A percentile compares a stretch with the other conserved stretches of the same genome.
Evolutionary conservation across 2,329 filamentous ascomycete genomes (phyloP).

Genomic region (Ceratocystiopsis minuta): DNA sequence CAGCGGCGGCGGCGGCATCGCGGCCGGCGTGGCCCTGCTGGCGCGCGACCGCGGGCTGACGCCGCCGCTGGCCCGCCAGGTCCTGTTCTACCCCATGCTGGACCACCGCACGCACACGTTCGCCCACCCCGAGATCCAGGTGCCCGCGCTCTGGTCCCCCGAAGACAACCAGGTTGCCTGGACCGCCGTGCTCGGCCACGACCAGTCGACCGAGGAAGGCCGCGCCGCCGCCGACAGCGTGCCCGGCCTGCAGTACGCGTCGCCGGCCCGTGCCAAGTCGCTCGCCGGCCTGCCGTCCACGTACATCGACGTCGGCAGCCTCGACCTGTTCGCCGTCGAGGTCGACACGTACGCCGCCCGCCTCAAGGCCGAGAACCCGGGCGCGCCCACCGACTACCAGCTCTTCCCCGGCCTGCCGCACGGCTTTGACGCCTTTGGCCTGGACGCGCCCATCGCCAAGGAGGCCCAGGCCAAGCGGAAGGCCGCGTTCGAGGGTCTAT

Average conservation of each 20-base stretch:
- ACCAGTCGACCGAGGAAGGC: constrained; percentile 1
- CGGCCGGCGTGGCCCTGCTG: constrained; percentile 21
- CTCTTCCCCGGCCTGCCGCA: constrained; percentile 23
- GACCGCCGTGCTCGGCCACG: constrained; percentile 12
- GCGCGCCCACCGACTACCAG: constrained; percentile 21
- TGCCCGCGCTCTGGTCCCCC: constrained; percentile 14
- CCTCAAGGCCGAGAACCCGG: constrained; percentile 13
- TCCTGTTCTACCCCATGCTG: constrained; percentile 21
- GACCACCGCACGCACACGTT: constrained; percentile 15
- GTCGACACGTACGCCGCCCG: constrained; percentile 15
- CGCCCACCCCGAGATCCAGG: constrained; percentile 1
- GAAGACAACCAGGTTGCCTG: constrained; percentile 11
- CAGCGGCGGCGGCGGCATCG: constrained; percentile 14
- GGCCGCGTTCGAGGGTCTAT: constrained; percentile 5
- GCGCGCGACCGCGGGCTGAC: constrained; percentile 14
- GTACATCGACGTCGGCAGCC: constrained; percentile 21
- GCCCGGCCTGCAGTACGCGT: constrained; percentile 7
- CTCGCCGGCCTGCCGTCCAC: constrained; percentile 17
- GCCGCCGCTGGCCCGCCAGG: constrained; percentile 16
- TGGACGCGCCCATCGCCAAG: constrained; percentile 7
- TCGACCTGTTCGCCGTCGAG: constrained; percentile 22
- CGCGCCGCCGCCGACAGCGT: constrained; percentile 1
- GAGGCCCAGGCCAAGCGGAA: constrained; percentile 10
- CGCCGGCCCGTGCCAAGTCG: constrained; percentile 10
- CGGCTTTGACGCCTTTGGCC: constrained; percentile 15